Evolutionary conservation across 2,329 filamentous ascomycete genomes (phyloP), one percentile per base, ranked within the genome.

Genomic region (Didymella pinodella): DNA sequence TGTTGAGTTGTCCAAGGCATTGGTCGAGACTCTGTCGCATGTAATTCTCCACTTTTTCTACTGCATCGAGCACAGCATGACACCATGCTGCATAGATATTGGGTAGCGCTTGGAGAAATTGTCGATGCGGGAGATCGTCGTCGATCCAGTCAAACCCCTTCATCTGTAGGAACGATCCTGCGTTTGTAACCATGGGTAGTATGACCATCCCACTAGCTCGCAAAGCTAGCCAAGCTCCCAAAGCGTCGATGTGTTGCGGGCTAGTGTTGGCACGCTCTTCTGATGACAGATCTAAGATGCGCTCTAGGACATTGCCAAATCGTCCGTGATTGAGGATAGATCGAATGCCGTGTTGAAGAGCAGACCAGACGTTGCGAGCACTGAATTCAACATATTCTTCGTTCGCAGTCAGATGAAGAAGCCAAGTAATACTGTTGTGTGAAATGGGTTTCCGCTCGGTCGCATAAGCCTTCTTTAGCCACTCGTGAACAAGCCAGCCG

Each of bases 21-120:
- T 25, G 14, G 1, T 59, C 38, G 10, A 62, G 25, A 5, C 59
- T 56, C 34, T 46, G 32, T 14, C 49, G 38, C 52, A 62, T 54
- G 29, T 56, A 51, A 2, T 11, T n/a, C 18, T 59, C 49, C n/a
- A 56, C 26, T 32, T 49, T 44, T 7, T 65, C 63, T 3, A 63
- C 48, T 7, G 41, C 43, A 16, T 63, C 53, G 12, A 63, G 36
- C 2, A 62, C 36, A 14, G 55, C 52, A 43, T 51, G 48, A 8
- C 61, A 65, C 61, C 61, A 65, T n/a, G 63, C 54, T 44, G 52
- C 44, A n/a, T 65, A 65, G 3, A 63, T 54, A 16, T n/a, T 53
- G 0, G 63, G 63, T 5, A 59, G 38, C 6, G 55, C 54, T 31
- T 62, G 55, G 25, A 65, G 20, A 8, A 48, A 63, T 12, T 63